These are phyloP conservation scores for Dictyostelium brefeldianum DNA, from an alignment of 78 protist genomes.

Conservation along the genomic window DNA sequence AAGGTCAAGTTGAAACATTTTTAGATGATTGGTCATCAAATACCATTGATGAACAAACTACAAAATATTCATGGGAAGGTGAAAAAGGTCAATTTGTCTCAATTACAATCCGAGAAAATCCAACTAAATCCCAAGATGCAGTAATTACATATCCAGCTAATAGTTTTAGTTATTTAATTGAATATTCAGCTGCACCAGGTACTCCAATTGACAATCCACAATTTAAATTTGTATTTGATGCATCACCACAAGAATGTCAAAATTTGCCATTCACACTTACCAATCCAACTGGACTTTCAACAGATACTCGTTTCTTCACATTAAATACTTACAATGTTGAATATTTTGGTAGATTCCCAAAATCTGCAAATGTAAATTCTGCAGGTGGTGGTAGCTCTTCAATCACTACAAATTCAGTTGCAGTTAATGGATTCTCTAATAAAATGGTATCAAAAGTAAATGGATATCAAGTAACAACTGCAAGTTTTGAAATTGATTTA, in stretches of 20 bases:
- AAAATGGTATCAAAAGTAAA: background rate
- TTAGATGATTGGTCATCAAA: background rate
- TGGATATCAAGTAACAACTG: background rate
- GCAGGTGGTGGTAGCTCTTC: background rate
- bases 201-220: background rate
- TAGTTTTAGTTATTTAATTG: background rate
- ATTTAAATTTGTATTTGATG: conserved; percentile 3
- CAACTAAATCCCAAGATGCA: background rate
- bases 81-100: background rate
- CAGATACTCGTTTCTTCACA: background rate
- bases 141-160: conserved; percentile 9
- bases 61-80: background rate
- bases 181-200: background rate
- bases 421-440: background rate
- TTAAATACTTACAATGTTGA: background rate
- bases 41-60: background rate
- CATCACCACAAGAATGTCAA: conserved; percentile 11
- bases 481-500: background rate
- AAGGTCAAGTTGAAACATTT: background rate
- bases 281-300: conserved; percentile 13
- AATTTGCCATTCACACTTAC: background rate
- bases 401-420: background rate
- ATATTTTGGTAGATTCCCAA: conserved; percentile 20
- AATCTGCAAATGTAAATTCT: background rate
- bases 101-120: background rate